These are phyloP conservation scores for Ogataea neopini DNA, from an alignment of 805 yeast species.

Conservation along the genomic window DNA sequence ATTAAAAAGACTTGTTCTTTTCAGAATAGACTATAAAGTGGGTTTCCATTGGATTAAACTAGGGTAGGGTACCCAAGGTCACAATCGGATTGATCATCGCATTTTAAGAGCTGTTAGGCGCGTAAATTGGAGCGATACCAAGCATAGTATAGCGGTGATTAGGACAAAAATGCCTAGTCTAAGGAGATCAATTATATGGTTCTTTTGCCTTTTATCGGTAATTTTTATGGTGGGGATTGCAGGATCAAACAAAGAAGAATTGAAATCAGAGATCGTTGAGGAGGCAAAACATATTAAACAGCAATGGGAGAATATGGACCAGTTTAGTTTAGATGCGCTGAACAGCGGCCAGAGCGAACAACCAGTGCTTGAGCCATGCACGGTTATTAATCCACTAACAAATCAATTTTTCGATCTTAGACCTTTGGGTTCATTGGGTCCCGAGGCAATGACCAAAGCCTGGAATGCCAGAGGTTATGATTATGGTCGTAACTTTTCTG, in stretches of 20 bases:
- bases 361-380: conserved; percentile 38
- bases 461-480: conserved; percentile 76
- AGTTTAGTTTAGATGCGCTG: background rate
- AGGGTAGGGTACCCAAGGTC: background rate
- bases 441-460: conserved; percentile 39
- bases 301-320: conserved; percentile 12
- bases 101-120: background rate
- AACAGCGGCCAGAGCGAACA: conserved; percentile 11
- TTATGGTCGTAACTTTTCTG: conserved; percentile 67
- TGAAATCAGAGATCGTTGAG: conserved; percentile 14
- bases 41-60: background rate
- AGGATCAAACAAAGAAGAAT: conserved; percentile 7
- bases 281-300: conserved; percentile 17
- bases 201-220: background rate
- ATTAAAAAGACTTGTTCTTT: too few relatives aligned
- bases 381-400: conserved; percentile 43
- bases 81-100: background rate
- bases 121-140: background rate
- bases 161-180: conserved; percentile 10
- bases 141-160: background rate
- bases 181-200: conserved; percentile 12
- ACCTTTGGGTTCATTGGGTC: conserved; percentile 35
- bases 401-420: conserved; percentile 49
- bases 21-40: too few relatives aligned
- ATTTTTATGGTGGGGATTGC: conserved; percentile 6